These are phyloP conservation scores for Canna indica DNA, from an alignment of 176 grass and related monocot species.

Conservation along the genomic window DNA sequence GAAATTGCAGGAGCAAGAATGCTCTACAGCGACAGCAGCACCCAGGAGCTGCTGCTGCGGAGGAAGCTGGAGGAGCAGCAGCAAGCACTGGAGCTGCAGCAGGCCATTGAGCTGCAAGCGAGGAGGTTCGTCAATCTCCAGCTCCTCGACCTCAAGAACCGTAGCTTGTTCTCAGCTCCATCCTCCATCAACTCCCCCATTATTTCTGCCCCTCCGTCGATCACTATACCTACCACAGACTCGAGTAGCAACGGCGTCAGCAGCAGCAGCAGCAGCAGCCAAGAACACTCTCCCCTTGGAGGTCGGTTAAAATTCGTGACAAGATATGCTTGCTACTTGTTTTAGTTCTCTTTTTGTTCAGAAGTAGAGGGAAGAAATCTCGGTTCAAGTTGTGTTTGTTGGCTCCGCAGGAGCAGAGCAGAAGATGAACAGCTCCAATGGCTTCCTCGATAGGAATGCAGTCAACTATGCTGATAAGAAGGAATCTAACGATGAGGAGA, in stretches of 20 bases:
- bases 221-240: background rate
- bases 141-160: constrained; percentile 25
- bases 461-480: background rate
- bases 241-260: background rate
- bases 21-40: constrained; percentile 41
- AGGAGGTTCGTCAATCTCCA: constrained; percentile 24
- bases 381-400: background rate
- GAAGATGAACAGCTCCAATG: background rate
- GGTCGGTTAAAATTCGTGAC: background rate
- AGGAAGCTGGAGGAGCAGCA: constrained; percentile 81
- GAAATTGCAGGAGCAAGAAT: constrained; percentile 49
- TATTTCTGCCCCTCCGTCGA: too few relatives aligned
- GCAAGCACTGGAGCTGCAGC: constrained; percentile 57
- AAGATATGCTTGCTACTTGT: background rate
- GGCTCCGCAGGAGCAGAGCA: background rate
- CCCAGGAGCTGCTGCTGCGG: constrained; percentile 40
- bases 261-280: background rate
- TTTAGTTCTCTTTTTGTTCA: too few relatives aligned
- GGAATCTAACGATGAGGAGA: background rate
- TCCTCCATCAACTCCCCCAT: constrained; percentile 4
- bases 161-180: background rate
- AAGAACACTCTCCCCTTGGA: background rate
- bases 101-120: constrained; percentile 14
- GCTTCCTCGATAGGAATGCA: background rate
- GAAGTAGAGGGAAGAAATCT: too few relatives aligned